Evolutionary conservation across 257 asterid genomes (phyloP).

Genomic region (Vinca minor): DNA sequence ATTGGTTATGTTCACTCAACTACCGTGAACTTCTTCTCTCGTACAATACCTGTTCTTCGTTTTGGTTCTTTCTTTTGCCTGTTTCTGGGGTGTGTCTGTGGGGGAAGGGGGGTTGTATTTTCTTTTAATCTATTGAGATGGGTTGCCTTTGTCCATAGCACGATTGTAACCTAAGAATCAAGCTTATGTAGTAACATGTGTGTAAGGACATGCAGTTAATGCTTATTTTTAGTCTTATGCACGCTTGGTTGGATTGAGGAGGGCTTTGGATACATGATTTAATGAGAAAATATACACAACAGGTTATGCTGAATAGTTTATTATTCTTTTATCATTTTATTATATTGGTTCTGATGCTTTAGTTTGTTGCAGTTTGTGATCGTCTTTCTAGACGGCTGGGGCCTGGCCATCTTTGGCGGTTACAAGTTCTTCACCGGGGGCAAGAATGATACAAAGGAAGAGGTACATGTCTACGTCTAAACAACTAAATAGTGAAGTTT

Average conservation of each 20-base stretch:
- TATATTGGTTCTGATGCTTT: conserved; percentile 6
- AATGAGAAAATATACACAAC: background rate
- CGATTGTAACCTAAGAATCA: background rate
- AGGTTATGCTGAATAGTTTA: too few species aligned
- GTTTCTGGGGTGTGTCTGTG: background rate
- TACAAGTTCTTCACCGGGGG: conserved; percentile 42
- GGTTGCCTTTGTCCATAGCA: background rate
- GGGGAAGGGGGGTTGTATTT: background rate
- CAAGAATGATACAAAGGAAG: conserved; percentile 41
- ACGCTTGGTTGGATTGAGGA: background rate
- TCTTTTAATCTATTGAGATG: background rate
- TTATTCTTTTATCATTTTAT: background rate
- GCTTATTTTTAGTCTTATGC: background rate
- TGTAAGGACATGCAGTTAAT: background rate
- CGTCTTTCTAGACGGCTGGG: conserved; percentile 51
- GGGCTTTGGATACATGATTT: background rate
- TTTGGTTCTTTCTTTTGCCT: background rate
- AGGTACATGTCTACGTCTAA: conserved; percentile 24
- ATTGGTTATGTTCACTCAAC: too few species aligned
- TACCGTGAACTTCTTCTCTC: too few species aligned
- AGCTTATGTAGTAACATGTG: background rate
- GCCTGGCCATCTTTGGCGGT: conserved; percentile 33
- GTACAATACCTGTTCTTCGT: too few species aligned
- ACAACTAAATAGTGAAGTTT: background rate
- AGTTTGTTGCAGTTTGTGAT: conserved; percentile 47